These are phyloP conservation scores for Pseudoscleropodium purum DNA, from an alignment of 225 moss, liverwort and hornwort species.

Conservation along the genomic window DNA sequence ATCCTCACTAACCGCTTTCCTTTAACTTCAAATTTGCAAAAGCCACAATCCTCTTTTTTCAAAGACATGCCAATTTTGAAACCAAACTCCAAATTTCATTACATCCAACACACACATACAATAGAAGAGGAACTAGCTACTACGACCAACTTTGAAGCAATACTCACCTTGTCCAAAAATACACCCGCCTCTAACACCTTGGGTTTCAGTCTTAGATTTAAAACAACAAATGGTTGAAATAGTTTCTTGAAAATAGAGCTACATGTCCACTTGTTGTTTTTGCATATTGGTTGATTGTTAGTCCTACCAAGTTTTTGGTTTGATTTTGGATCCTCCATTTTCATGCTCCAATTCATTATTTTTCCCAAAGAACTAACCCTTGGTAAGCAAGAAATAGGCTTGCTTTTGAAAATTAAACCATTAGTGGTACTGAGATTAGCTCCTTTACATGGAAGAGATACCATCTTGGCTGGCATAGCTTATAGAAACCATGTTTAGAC, in stretches of 20 bases:
- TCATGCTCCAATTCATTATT: background rate
- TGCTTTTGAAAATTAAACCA: too few relatives aligned
- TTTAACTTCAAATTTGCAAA: background rate
- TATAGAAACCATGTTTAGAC: too few relatives aligned
- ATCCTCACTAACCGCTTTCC: accelerated
- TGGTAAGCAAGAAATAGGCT: too few relatives aligned
- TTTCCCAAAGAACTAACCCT: too few relatives aligned
- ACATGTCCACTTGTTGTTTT: background rate
- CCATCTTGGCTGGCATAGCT: too few relatives aligned
- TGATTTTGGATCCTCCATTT: background rate
- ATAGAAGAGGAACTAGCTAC: accelerated
- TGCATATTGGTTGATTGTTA: accelerated
- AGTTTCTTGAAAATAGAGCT: background rate
- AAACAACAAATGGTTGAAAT: accelerated
- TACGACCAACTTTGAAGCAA: background rate
- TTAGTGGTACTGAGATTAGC: too few relatives aligned
- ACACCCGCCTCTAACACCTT: accelerated
- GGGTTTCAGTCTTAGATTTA: accelerated
- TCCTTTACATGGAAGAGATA: too few relatives aligned
- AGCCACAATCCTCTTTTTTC: background rate
- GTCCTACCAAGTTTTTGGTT: too few relatives aligned
- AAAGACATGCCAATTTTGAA: accelerated
- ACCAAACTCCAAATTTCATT: background rate
- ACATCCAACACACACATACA: accelerated
- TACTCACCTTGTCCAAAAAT: background rate